Evolutionary conservation across 176 grass and related monocot species (phyloP), one percentile per base, ranked within the genome.

Genomic region (Carex myosuroides): DNA sequence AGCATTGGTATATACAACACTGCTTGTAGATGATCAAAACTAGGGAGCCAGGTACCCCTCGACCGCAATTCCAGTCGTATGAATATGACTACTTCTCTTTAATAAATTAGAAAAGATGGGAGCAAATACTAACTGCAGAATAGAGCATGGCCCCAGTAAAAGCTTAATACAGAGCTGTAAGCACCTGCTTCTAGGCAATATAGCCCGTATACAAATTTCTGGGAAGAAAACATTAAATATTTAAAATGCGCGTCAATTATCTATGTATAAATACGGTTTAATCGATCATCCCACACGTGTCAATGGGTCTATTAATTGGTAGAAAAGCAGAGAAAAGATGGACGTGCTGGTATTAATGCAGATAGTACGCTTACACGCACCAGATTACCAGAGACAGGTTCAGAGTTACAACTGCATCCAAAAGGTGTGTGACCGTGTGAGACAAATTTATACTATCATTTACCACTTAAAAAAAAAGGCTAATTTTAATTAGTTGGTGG

Each of bases 221-320:
- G 57, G 17, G 50, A 48, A 82, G 44, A 82, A 74, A 32, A 44
- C 80, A 82, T 53, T 82, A 53, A 24, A 24, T 24, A 24, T 24
- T 24, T 24, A 24, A 24, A 66, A 82, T 82, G 60, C 60, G 6
- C 44, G 1, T 65, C 17, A 0, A 52, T 82, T 82, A 68, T 13
- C 21, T 53, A 46, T 65, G 26, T 26, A 26, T 26, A 26, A 46
- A 82, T 64, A 16, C 46, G 37, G 20, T 82, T 67, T 82, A 52
- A 68, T n/a, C n/a, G n/a, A n/a, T 65, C 57, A 82, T 52, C 39
- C n/a, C 80, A 82, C 80, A 82, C 39, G 80, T 82, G 80, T 68
- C 80, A 54, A 54, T 3, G 29, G 20, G 29, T 55, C 32, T 30
- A 81, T 60, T 3, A 20, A 42, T 64, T 17, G 80, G 11, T 6